Percentiles rank a stretch among this genome's conserved stretches.
Evolutionary conservation across 2,329 filamentous ascomycete species (phyloP).

Genomic region (Fusarium udum): DNA sequence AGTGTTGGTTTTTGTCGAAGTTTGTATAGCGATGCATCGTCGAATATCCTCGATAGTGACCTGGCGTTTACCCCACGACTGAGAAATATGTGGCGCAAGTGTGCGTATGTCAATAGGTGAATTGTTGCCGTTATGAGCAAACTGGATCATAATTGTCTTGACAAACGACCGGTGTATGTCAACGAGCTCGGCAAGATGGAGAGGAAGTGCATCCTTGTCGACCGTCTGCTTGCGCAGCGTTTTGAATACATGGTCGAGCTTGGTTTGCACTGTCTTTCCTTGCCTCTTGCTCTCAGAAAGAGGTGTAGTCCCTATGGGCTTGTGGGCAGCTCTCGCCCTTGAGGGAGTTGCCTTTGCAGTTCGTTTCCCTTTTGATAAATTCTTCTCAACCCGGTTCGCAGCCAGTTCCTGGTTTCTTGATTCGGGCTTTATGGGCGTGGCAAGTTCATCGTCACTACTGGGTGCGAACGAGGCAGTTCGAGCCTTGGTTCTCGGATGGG

Average conservation of each 20-base stretch:
- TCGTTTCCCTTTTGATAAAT: conserved; percentile 45
- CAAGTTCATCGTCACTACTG: conserved; percentile 47
- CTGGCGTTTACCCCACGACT: conserved; percentile 76
- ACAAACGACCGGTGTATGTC: conserved; percentile 73
- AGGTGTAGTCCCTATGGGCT: conserved; percentile 46
- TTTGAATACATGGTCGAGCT: conserved; percentile 54
- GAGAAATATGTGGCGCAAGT: conserved; percentile 70
- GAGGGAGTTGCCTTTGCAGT: conserved; percentile 45
- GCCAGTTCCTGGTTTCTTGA: conserved; percentile 42
- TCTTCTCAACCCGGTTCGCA: conserved; percentile 1
- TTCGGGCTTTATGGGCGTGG: conserved; percentile 40
- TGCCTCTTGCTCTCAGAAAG: conserved; percentile 45
- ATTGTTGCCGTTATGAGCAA: conserved; percentile 72
- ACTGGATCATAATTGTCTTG: conserved; percentile 73
- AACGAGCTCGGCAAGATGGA: conserved; percentile 67
- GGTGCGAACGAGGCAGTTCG: conserved; percentile 47
- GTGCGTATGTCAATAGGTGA: conserved; percentile 71
- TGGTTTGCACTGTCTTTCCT: conserved; percentile 46
- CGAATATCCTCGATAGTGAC: conserved; percentile 74
- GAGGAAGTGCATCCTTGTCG: conserved; percentile 53
- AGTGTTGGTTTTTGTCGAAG: conserved; percentile 45
- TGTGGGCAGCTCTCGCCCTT: conserved; percentile 44
- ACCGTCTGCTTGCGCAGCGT: conserved; percentile 43
- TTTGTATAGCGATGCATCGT: conserved; percentile 71
- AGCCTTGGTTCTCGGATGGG: conserved; percentile 35